Evolutionary conservation across 345 rosid species (phyloP).

Genomic region (Populus davidiana): DNA sequence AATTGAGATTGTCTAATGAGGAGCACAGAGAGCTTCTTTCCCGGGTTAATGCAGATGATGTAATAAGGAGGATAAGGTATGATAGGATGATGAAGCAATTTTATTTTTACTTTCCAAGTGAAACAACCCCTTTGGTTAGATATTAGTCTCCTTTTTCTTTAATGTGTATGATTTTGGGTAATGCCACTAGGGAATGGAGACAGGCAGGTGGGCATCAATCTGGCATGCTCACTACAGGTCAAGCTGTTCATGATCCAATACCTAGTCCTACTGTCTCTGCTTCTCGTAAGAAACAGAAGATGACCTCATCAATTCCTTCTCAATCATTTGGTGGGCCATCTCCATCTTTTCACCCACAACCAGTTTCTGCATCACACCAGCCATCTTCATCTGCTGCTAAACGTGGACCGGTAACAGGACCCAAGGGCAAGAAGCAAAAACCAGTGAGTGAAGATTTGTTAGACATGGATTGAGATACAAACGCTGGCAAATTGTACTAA

Average conservation of each 20-base stretch:
- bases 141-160: conserved; percentile 3
- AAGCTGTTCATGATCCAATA: conserved; percentile 53
- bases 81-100: conserved; percentile 11
- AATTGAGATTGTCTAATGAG: conserved; percentile 74
- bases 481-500: not conserved
- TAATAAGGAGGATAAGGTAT: conserved; percentile 67
- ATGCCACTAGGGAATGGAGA: conserved; percentile 82
- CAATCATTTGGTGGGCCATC: conserved; percentile 60
- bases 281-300: conserved; percentile 75
- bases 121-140: conserved; percentile 2
- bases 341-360: conserved; percentile 57
- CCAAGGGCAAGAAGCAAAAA: conserved; percentile 74
- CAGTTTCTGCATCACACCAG: conserved; percentile 48
- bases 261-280: conserved; percentile 81
- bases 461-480: conserved; percentile 2
- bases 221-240: conserved; percentile 46
- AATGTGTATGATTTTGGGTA: conserved; percentile 10
- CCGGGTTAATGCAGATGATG: conserved; percentile 70
- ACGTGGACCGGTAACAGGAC: conserved; percentile 51
- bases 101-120: not conserved
- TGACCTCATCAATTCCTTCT: conserved; percentile 48
- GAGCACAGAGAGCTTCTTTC: conserved; percentile 86
- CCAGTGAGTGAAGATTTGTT: conserved; percentile 45
- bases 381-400: conserved; percentile 59
- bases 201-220: conserved; percentile 61